phyloP scores from a whole-genome alignment of 148 eudicot genomes.

The Spergularia marina region DNA sequence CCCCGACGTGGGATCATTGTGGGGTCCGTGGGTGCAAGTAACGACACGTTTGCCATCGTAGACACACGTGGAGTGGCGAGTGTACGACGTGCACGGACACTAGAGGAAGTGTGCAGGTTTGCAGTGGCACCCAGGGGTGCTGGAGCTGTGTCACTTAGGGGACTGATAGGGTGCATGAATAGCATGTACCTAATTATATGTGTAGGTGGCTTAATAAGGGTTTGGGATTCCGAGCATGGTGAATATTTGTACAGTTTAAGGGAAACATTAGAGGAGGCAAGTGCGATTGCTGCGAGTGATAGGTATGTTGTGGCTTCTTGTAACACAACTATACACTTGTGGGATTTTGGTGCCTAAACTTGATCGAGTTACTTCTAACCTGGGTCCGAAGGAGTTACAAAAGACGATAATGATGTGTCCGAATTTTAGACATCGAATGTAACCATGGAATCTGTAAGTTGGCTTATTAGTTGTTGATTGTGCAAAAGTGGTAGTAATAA shows the following conservation, averaged over 20 bases:
- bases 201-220: conserved; percentile 49
- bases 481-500: too few species aligned
- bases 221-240: conserved; percentile 62
- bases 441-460: too few species aligned
- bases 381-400: not conserved
- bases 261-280: conserved; percentile 56
- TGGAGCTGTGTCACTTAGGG: conserved; percentile 29
- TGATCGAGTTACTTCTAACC: not conserved
- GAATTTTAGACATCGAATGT: not conserved
- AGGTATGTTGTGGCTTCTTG: conserved; percentile 51
- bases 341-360: conserved; percentile 73
- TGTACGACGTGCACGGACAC: conserved; percentile 40
- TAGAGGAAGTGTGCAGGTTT: conserved; percentile 57
- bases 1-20: conserved; percentile 44
- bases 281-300: conserved; percentile 48
- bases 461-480: too few species aligned
- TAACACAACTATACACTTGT: conserved; percentile 55
- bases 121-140: conserved; percentile 31
- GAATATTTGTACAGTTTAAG: conserved; percentile 44
- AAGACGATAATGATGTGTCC: not conserved
- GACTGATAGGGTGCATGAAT: conserved; percentile 61
- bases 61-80: conserved; percentile 52
- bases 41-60: conserved; percentile 32
- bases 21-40: conserved; percentile 39
- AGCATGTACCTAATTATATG: conserved; percentile 52